Base-by-base conservation (phyloP, 2,329 filamentous ascomycete genomes). In the Pyrenochaeta sp. region DNA sequence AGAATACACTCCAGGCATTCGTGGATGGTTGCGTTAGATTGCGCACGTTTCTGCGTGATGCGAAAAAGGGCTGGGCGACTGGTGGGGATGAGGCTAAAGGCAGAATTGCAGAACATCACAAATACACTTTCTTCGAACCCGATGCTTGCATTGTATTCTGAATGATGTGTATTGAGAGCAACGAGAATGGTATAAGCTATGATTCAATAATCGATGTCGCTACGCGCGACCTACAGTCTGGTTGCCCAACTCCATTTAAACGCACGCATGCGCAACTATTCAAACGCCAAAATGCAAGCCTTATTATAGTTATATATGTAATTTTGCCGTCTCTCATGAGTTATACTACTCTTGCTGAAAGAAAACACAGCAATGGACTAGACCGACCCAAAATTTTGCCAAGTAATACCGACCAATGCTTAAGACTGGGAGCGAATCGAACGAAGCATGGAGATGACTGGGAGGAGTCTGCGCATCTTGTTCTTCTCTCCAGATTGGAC, bases 401-500 rank as follows among this genome's bases (percentile, higher is more conserved):
- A 7, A 17, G 18, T 3, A 32, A 18, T 36, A 37, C 31, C 43
- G 31, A 39, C 12, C 21, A 17, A 39, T 30, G 4, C 20, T 10
- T 51, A 49, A 20, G 49, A 35, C 30, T 56, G 52, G 9, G 44
- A 21, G 15, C 49, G 42, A 11, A 62, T 51, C 11, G 53, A 49
- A 18, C 56, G 55, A 47, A 60, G 48, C 39, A 58, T 49, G 1
- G 48, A 51, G 29, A 56, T 47, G 11, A 64, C 45, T 9, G 61
- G 61, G 17, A 62, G 36, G 23, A 64, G 39, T 49, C 50, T 56
- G 31, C 52, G 59, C 44, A 51, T 36, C 42, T 41, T 62, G 52
- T 61, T 66, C 50, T 58, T 62, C 54, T 68, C 56, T 6, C 37
- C 42, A 5, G 51, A 54, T 12, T 56, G 56, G 30, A 65, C 60